Percentiles rank a stretch among this genome's conserved stretches.
Evolutionary conservation across 2,329 filamentous ascomycete species (phyloP).

Genomic region (Venturiaceae sp.): DNA sequence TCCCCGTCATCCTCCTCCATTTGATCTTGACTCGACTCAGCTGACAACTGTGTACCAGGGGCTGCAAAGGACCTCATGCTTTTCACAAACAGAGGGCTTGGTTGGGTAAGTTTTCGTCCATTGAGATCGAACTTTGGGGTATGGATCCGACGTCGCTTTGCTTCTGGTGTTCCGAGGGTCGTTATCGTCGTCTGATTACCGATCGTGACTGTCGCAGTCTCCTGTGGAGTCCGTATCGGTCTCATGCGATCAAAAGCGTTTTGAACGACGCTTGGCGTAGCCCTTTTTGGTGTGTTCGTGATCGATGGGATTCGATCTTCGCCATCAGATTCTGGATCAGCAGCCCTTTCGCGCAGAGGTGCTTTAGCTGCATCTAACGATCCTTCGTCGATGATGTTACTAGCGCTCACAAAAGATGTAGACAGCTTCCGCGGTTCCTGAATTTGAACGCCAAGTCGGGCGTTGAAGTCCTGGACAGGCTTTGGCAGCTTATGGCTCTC

Average conservation of each 20-base stretch:
- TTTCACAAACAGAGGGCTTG: slow-evolving; percentile 28
- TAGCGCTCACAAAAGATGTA: not conserved
- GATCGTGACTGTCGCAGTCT: slow-evolving; percentile 66
- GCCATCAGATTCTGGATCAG: slow-evolving; percentile 11
- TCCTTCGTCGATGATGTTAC: not conserved
- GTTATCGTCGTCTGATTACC: slow-evolving; percentile 58
- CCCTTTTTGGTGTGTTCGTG: slow-evolving; percentile 17
- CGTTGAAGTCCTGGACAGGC: slow-evolving; percentile 29
- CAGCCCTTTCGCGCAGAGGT: not conserved
- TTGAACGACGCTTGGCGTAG: slow-evolving; percentile 38
- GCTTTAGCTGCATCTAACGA: not conserved
- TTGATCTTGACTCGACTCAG: slow-evolving; percentile 16
- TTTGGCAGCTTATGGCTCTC: slow-evolving; percentile 6
- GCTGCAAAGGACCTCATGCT: slow-evolving; percentile 45
- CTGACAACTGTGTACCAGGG: slow-evolving; percentile 34
- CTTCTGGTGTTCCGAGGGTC: slow-evolving; percentile 50
- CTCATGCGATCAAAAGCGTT: slow-evolving; percentile 58
- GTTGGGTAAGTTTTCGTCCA: slow-evolving; percentile 19
- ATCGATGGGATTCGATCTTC: slow-evolving; percentile 21
- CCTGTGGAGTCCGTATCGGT: slow-evolving; percentile 49
- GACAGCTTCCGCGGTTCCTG: not conserved
- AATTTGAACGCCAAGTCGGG: slow-evolving; percentile 17
- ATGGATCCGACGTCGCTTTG: slow-evolving; percentile 4
- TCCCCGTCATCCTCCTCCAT: slow-evolving; percentile 25
- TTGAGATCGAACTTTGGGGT: slow-evolving; percentile 24